Evolutionary conservation across 2,329 filamentous ascomycete species (phyloP).

Genomic region (Cucurbitaria berberidis): DNA sequence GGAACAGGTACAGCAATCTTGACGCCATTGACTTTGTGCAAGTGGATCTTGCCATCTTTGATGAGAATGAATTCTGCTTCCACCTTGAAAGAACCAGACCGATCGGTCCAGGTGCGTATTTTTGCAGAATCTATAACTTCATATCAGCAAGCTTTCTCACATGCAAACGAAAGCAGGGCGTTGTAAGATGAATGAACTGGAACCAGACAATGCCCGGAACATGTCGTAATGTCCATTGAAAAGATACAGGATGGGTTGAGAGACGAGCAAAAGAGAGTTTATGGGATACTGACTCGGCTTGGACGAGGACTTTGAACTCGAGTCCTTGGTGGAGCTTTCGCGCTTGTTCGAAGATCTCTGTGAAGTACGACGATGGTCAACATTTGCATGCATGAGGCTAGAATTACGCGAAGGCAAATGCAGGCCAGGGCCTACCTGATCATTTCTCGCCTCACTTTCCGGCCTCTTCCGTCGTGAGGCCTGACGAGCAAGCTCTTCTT

Average conservation of each 20-base stretch:
- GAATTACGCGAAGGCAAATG: slow-evolving; percentile 78
- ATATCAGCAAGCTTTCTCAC: slow-evolving; percentile 13
- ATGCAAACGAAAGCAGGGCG: background rate
- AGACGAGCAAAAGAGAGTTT: background rate
- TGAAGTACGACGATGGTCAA: slow-evolving; percentile 70
- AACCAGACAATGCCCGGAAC: background rate
- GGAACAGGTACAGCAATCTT: slow-evolving; percentile 95
- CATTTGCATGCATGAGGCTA: slow-evolving; percentile 72
- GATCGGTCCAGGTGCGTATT: slow-evolving; percentile 91
- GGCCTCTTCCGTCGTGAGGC: slow-evolving; percentile 69
- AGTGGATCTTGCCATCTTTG: slow-evolving; percentile 93
- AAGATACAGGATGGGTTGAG: background rate
- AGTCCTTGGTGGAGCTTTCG: slow-evolving; percentile 67
- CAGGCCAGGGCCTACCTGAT: slow-evolving; percentile 79
- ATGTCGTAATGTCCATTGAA: background rate
- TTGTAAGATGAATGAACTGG: too few relatives aligned
- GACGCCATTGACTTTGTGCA: slow-evolving; percentile 97
- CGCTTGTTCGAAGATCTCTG: slow-evolving; percentile 74
- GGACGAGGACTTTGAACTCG: slow-evolving; percentile 55
- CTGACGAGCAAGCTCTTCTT: slow-evolving; percentile 82
- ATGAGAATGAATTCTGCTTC: slow-evolving; percentile 95
- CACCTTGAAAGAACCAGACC: slow-evolving; percentile 94
- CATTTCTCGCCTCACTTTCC: slow-evolving; percentile 59
- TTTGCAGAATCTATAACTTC: slow-evolving; percentile 69
- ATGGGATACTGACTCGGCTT: slow-evolving; percentile 72